Conservation (phyloP, 2,329 filamentous ascomycete species). For the Calonectria pseudoturangicola region DNA sequence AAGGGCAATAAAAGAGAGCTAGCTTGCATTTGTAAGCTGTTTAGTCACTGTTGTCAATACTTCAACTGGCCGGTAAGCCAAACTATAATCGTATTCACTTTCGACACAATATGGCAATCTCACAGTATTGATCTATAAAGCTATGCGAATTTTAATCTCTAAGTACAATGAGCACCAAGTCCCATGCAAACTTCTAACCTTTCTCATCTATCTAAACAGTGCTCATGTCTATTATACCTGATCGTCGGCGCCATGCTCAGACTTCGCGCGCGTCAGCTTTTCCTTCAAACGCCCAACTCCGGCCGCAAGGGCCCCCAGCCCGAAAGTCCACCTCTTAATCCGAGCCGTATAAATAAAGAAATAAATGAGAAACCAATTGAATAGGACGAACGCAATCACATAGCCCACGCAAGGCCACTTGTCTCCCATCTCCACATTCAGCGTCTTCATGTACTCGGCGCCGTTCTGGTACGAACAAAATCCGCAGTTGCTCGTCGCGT, state of each 20-base stretch:
- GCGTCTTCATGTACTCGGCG: conserved; percentile 77
- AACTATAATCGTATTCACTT: background rate
- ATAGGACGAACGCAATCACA: conserved; percentile 81
- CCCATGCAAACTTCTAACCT: background rate
- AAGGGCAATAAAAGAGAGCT: background rate
- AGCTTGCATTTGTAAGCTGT: conserved; percentile 2
- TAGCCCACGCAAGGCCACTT: conserved; percentile 83
- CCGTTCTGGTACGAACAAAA: conserved; percentile 79
- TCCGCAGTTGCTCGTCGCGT: conserved; percentile 75
- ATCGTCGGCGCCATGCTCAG: conserved; percentile 11
- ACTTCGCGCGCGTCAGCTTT: background rate
- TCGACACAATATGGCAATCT: background rate
- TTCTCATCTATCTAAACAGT: background rate
- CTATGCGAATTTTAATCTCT: background rate
- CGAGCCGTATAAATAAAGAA: conserved; percentile 85
- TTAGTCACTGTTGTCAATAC: background rate
- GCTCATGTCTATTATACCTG: background rate
- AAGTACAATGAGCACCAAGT: background rate
- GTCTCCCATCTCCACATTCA: conserved; percentile 69
- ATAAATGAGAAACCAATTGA: conserved; percentile 82
- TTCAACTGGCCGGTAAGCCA: background rate
- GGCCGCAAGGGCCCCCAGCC: conserved; percentile 66
- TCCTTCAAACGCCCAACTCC: conserved; percentile 16
- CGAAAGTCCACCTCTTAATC: conserved; percentile 81
- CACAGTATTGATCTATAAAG: background rate